Evolutionary conservation across 768 basidiomycete species (phyloP).

Genomic region (Clitopilus hobsonii): DNA sequence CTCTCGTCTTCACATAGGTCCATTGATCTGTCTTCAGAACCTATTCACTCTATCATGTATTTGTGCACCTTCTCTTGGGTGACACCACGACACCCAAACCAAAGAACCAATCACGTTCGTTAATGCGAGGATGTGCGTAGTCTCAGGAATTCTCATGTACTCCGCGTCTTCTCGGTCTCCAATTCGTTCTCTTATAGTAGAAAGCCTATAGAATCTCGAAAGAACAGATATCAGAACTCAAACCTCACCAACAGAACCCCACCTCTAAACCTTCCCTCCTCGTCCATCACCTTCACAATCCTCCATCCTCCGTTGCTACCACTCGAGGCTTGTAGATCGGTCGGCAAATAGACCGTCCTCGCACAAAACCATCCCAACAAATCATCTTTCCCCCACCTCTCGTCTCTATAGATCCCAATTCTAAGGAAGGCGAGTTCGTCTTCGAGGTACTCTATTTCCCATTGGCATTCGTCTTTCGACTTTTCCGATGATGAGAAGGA

Average conservation of each 20-base stretch:
- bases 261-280: slow-evolving; percentile 44
- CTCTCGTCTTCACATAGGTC: no score
- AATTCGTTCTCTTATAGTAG: no score
- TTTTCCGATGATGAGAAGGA: slow-evolving; percentile 8
- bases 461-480: slow-evolving; percentile 48
- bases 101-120: no score
- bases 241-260: slow-evolving; percentile 29
- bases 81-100: no score
- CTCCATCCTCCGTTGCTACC: slow-evolving; percentile 42
- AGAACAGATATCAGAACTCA: slow-evolving; percentile 13
- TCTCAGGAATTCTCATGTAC: no score
- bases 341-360: slow-evolving; percentile 42
- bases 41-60: no score
- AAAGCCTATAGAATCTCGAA: background rate
- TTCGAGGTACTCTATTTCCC: slow-evolving; percentile 43
- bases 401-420: slow-evolving; percentile 27
- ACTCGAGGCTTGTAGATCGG: no score
- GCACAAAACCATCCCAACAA: slow-evolving; percentile 46
- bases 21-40: no score
- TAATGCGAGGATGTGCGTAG: no score
- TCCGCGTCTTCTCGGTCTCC: no score
- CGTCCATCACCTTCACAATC: slow-evolving; percentile 44
- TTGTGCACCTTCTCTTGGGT: no score
- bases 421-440: slow-evolving; percentile 39
- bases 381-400: slow-evolving; percentile 37